Percentiles rank a stretch among this genome's conserved stretches.
phyloP scores from a whole-genome alignment of 2,329 filamentous ascomycete species.

The Cercospora nicotianae region DNA sequence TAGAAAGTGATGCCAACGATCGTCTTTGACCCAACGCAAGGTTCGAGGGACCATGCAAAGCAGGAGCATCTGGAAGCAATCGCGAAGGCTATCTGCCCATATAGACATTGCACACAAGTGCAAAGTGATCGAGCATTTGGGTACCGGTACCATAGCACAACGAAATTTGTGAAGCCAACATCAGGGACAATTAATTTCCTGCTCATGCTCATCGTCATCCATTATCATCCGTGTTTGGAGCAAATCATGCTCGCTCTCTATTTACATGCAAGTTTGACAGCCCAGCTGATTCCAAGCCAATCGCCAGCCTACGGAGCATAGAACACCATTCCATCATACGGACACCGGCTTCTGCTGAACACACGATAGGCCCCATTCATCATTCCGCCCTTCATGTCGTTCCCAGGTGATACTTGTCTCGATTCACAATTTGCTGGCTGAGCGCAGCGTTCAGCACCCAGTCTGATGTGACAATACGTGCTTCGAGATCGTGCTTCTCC shows the following conservation, averaged over 20 bases:
- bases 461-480: conserved; percentile 78
- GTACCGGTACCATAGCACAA: not conserved
- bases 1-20: too few relatives aligned
- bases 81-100: too few relatives aligned
- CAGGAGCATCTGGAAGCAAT: too few relatives aligned
- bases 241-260: not conserved
- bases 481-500: conserved; percentile 71
- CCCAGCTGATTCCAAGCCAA: not conserved
- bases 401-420: conserved; percentile 36
- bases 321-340: not conserved
- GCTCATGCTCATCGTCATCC: not conserved
- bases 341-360: not conserved
- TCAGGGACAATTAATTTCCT: not conserved
- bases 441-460: conserved; percentile 91
- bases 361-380: not conserved
- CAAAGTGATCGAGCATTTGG: not conserved
- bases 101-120: too few relatives aligned
- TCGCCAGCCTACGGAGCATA: not conserved
- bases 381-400: conserved; percentile 17
- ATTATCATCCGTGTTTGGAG: not conserved
- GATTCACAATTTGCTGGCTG: conserved; percentile 67
- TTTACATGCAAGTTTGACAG: not conserved
- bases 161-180: not conserved
- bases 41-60: too few relatives aligned
- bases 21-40: too few relatives aligned